Percentiles rank a stretch among this genome's conserved stretches.
phyloP scores from a whole-genome alignment of 495 filamentous ascomycete genomes.

The Trichoderma orchidacearum region DNA sequence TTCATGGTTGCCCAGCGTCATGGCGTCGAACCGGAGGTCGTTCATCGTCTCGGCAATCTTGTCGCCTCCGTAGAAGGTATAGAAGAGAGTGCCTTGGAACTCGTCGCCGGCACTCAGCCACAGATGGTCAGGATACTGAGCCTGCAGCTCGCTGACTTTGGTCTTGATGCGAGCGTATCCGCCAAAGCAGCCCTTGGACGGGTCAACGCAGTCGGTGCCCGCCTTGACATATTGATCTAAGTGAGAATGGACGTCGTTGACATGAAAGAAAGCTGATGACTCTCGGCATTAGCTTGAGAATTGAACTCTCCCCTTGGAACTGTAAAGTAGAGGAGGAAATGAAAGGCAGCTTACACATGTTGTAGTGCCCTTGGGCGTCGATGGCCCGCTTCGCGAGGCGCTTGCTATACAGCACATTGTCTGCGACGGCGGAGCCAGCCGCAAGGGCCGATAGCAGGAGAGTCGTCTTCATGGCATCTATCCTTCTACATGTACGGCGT shows the following conservation, averaged over 20 bases:
- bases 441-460: neutral
- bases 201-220: slow-evolving; percentile 38
- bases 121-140: slow-evolving; percentile 37
- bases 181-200: slow-evolving; percentile 39
- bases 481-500: too few relatives aligned
- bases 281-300: neutral
- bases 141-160: slow-evolving; percentile 32
- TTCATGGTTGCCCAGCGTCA: slow-evolving; percentile 50
- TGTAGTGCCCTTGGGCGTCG: slow-evolving; percentile 28
- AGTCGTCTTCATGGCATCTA: neutral
- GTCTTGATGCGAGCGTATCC: slow-evolving; percentile 43
- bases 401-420: slow-evolving; percentile 19
- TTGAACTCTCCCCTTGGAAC: neutral
- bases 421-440: slow-evolving; percentile 5
- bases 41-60: slow-evolving; percentile 49
- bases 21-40: slow-evolving; percentile 41
- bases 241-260: slow-evolving; percentile 50
- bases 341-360: slow-evolving; percentile 16
- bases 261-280: slow-evolving; percentile 35
- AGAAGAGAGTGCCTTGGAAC: slow-evolving; percentile 49
- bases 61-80: slow-evolving; percentile 42
- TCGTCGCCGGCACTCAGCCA: slow-evolving; percentile 45
- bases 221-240: slow-evolving; percentile 41
- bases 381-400: slow-evolving; percentile 23
- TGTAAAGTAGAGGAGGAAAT: neutral